A percentile compares a stretch with the other conserved stretches of the same genome.
Evolutionary conservation across 768 basidiomycete species (phyloP).

Genomic region (Boletus barrowsii): DNA sequence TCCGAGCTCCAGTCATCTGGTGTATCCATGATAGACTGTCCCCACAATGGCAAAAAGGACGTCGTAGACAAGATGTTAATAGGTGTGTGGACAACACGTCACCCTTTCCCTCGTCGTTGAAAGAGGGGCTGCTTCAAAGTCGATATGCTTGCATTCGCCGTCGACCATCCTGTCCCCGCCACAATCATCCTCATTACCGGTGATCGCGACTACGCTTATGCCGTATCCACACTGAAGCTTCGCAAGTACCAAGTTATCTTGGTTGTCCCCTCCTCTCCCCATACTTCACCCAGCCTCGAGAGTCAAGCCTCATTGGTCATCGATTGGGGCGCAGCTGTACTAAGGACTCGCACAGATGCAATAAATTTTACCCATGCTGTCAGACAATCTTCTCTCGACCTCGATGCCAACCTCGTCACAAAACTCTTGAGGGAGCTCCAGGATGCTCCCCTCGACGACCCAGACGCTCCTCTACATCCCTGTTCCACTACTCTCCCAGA

Average conservation of each 20-base stretch:
- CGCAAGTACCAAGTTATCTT: slow-evolving; percentile 53
- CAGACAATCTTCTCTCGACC: slow-evolving; percentile 27
- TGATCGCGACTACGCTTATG: slow-evolving; percentile 66
- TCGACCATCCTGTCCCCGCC: slow-evolving; percentile 52
- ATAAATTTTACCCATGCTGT: slow-evolving; percentile 9
- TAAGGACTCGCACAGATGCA: slow-evolving; percentile 30
- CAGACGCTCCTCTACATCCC: slow-evolving; percentile 6
- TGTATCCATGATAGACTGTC: slow-evolving; percentile 38
- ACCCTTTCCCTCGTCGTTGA: background rate
- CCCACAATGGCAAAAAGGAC: slow-evolving; percentile 32
- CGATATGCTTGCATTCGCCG: slow-evolving; percentile 66
- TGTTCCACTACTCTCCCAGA: background rate
- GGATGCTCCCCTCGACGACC: slow-evolving; percentile 12
- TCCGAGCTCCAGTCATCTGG: slow-evolving; percentile 46
- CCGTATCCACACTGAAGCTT: slow-evolving; percentile 53
- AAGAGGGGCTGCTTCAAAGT: slow-evolving; percentile 36
- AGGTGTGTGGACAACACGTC: slow-evolving; percentile 24
- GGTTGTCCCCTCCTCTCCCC: slow-evolving; percentile 39
- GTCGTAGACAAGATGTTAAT: slow-evolving; percentile 50
- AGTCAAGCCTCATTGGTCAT: slow-evolving; percentile 52
- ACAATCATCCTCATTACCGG: slow-evolving; percentile 64
- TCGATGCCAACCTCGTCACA: slow-evolving; percentile 20
- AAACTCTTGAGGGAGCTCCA: slow-evolving; percentile 23
- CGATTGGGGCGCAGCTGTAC: slow-evolving; percentile 46
- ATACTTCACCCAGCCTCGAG: slow-evolving; percentile 44